phyloP scores from a whole-genome alignment of 495 filamentous ascomycete genomes.

The Cercophora samala region DNA sequence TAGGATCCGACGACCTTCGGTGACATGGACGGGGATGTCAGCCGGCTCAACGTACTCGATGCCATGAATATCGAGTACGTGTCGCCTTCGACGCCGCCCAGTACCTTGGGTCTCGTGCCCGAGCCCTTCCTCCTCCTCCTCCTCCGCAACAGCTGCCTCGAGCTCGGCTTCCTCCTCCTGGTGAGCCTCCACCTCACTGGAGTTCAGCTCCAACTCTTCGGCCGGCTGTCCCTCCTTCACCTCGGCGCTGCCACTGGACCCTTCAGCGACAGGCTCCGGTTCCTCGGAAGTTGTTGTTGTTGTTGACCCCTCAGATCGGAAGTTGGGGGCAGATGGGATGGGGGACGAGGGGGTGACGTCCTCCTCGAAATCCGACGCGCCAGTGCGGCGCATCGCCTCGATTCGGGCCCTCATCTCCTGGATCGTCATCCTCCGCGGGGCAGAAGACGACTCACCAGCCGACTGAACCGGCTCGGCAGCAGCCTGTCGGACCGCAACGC shows the following conservation, averaged over 20 bases:
- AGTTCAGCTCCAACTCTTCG: not conserved
- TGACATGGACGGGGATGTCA: not conserved
- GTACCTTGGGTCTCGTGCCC: not conserved
- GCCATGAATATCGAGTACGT: not conserved
- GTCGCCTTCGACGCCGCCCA: not conserved
- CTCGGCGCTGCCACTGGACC: not conserved
- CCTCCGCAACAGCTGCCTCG: not conserved
- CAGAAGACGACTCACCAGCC: not conserved
- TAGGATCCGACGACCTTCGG: not conserved
- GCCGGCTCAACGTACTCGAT: too few species aligned
- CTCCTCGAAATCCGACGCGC: not conserved
- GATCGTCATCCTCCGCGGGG: not conserved
- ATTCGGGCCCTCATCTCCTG: not conserved
- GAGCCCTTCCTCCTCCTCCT: constrained; percentile 2
- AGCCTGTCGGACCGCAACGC: not conserved
- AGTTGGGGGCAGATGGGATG: not conserved
- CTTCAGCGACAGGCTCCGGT: constrained; percentile 1
- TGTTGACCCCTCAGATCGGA: not conserved
- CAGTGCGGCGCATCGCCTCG: not conserved
- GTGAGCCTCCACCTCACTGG: constrained; percentile 1
- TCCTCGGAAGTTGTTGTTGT: not conserved
- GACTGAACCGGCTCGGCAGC: not conserved
- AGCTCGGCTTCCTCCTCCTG: not conserved
- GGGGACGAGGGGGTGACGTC: too few species aligned
- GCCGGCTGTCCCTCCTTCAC: not conserved